Evolutionary conservation across 805 yeast species (phyloP).

Genomic region (Phaffomyces antillensis): DNA sequence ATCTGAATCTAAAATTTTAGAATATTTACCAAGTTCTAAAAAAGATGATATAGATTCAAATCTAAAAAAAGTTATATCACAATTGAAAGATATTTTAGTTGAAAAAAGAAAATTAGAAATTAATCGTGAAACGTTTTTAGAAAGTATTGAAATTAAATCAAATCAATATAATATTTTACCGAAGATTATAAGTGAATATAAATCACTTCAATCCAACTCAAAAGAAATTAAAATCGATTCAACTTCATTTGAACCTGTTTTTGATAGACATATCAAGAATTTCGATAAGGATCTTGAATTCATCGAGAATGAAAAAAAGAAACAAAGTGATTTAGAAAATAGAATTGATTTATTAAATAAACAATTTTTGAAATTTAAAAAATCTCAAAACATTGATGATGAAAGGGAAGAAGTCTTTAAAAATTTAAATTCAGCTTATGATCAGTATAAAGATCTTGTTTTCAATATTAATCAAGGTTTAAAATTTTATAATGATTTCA

Average conservation of each 20-base stretch:
- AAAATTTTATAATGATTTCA: constrained; percentile 61
- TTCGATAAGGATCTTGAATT: constrained; percentile 45
- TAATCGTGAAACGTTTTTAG: constrained; percentile 33
- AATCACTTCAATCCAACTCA: constrained; percentile 17
- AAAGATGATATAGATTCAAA: constrained; percentile 27
- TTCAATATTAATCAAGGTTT: constrained; percentile 61
- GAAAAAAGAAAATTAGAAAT: constrained; percentile 29
- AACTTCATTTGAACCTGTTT: constrained; percentile 32
- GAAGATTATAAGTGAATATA: constrained; percentile 42
- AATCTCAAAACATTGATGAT: constrained; percentile 8
- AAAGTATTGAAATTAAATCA: constrained; percentile 37
- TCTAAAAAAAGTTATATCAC: constrained; percentile 29
- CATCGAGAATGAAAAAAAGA: constrained; percentile 33
- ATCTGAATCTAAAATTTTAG: constrained; percentile 23
- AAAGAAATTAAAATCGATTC: constrained; percentile 20
- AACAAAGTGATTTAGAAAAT: constrained; percentile 33
- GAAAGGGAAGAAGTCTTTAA: constrained; percentile 44
- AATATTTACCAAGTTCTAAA: constrained; percentile 25
- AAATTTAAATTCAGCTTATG: constrained; percentile 29
- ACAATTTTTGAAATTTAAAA: constrained; percentile 19
- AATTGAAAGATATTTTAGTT: constrained; percentile 25
- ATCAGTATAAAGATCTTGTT: constrained; percentile 38
- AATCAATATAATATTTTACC: constrained; percentile 44
- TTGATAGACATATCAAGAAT: constrained; percentile 35
- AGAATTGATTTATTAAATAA: constrained; percentile 30